Conservation (phyloP, 371 early-diverging fungal genomes). For the Rhizopus arrhizus region DNA sequence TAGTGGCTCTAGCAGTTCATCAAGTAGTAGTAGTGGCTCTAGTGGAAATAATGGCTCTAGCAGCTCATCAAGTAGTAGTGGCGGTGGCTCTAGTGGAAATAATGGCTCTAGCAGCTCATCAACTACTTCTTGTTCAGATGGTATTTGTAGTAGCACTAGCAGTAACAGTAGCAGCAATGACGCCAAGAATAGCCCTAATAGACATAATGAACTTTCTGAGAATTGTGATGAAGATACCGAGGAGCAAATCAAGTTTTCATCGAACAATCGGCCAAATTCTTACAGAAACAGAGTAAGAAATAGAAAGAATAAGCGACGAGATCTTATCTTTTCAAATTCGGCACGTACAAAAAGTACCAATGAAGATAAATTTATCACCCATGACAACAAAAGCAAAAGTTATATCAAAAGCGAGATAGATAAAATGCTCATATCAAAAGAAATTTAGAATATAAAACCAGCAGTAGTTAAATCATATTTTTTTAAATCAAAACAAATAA, state of each 20-base stretch:
- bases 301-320: neutral
- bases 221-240: neutral
- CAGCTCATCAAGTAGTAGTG: neutral
- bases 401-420: neutral
- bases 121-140: neutral
- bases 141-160: neutral
- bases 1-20: neutral
- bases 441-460: too few species aligned
- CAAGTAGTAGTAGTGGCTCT: neutral
- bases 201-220: neutral
- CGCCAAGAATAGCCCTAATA: neutral
- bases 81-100: neutral
- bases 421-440: too few species aligned
- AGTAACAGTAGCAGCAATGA: conserved; percentile 1
- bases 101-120: neutral
- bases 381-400: neutral
- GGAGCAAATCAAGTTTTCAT: neutral
- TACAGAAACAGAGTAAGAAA: conserved; percentile 1
- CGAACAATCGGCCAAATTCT: conserved; percentile 1
- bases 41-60: neutral
- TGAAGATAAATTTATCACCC: neutral
- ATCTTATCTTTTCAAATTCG: neutral
- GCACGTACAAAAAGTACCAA: neutral
- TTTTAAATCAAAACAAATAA: too few species aligned
- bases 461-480: too few species aligned